Evolutionary conservation across 352 stramenopile genomes (phyloP).

Genomic region (Thraustochytrium sp.): DNA sequence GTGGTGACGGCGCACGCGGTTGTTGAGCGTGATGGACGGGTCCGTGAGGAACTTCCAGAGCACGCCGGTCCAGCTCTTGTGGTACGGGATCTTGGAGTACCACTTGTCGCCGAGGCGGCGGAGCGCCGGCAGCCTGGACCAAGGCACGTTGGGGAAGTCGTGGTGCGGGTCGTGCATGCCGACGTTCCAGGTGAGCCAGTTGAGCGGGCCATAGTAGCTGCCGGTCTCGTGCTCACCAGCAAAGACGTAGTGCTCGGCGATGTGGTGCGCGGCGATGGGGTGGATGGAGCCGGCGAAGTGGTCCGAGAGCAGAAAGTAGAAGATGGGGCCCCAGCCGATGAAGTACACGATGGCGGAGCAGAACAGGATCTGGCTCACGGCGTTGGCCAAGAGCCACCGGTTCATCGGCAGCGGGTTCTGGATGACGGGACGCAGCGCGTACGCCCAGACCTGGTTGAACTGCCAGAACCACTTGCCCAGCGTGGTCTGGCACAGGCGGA

Average conservation of each 20-base stretch:
- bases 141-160: slow-evolving; percentile 78
- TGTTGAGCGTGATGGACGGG: slow-evolving; percentile 81
- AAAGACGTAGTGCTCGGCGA: slow-evolving; percentile 94
- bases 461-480: slow-evolving; percentile 83
- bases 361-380: slow-evolving; percentile 68
- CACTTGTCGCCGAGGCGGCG: slow-evolving; percentile 63
- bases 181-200: slow-evolving; percentile 94
- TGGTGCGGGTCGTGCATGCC: slow-evolving; percentile 98
- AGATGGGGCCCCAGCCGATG: slow-evolving; percentile 69
- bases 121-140: slow-evolving; percentile 63
- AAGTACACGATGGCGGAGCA: slow-evolving; percentile 69
- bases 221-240: slow-evolving; percentile 89
- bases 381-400: slow-evolving; percentile 79
- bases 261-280: slow-evolving; percentile 92
- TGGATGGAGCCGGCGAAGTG: slow-evolving; percentile 84
- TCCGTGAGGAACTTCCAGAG: slow-evolving; percentile 87
- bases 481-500: slow-evolving; percentile 74
- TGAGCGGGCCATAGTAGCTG: slow-evolving; percentile 94
- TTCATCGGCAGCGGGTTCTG: slow-evolving; percentile 79
- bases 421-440: slow-evolving; percentile 81
- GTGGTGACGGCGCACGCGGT: slow-evolving; percentile 69
- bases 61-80: slow-evolving; percentile 84
- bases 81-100: slow-evolving; percentile 86
- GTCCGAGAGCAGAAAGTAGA: slow-evolving; percentile 84
- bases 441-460: slow-evolving; percentile 85